Conservation (phyloP, 495 filamentous ascomycete species). For the Lichina pygmaea region DNA sequence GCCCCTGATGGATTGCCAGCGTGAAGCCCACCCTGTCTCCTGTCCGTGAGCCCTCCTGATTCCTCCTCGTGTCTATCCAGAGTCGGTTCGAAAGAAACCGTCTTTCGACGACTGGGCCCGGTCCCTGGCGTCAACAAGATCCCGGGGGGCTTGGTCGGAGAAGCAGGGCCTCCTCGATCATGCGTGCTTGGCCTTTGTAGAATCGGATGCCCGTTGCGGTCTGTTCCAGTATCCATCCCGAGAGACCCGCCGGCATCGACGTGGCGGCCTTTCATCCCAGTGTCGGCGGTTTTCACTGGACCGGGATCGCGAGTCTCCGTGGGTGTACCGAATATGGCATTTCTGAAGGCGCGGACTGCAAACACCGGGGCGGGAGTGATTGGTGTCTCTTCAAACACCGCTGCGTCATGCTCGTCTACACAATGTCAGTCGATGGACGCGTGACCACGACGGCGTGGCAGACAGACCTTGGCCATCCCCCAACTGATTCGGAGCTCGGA, state of each 20-base stretch:
- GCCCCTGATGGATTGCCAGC: background rate
- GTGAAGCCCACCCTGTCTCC: background rate
- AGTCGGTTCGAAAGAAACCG: constrained; percentile 52
- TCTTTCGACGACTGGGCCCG: constrained; percentile 50
- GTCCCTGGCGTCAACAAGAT: constrained; percentile 84
- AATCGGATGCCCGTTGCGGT: background rate
- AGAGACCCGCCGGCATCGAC: background rate
- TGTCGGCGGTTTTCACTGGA: constrained; percentile 4
- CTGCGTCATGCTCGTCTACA: background rate
- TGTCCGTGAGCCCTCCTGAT: constrained; percentile 10
- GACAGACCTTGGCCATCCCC: constrained; percentile 2
- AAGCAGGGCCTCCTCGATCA: constrained; percentile 9
- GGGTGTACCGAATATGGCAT: constrained; percentile 73
- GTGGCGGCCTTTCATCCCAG: constrained; percentile 11
- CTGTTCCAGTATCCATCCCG: background rate
- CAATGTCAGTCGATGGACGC: background rate
- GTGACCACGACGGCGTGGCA: background rate
- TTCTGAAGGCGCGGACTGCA: constrained; percentile 76
- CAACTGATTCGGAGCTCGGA: background rate
- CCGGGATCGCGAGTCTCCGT: constrained; percentile 17
- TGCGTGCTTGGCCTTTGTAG: background rate
- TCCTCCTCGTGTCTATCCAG: constrained; percentile 31
- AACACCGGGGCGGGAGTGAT: constrained; percentile 89
- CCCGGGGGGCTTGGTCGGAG: constrained; percentile 33
- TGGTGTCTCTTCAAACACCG: constrained; percentile 28